Conservation (phyloP, 495 filamentous ascomycete species). For the Margaritispora aquatica region DNA sequence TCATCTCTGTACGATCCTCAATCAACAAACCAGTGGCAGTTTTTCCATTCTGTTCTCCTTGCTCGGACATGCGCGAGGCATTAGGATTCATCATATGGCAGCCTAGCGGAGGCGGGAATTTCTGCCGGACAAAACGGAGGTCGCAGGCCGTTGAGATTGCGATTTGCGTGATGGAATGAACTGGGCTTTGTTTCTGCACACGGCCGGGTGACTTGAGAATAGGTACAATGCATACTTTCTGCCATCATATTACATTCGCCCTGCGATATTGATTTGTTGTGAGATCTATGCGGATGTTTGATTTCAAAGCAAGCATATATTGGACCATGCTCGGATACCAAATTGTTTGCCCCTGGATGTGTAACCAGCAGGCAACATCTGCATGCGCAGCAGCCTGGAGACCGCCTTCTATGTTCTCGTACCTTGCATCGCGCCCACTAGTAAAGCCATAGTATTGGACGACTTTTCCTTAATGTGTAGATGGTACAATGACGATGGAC, state of each 20-base stretch:
- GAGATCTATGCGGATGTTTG: background rate
- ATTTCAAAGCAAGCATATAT: background rate
- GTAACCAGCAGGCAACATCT: too few relatives aligned
- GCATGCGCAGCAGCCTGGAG: too few relatives aligned
- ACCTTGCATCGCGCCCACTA: too few relatives aligned
- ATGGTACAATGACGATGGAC: too few relatives aligned
- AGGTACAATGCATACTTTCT: slow-evolving; percentile 26
- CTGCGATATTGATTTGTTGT: background rate
- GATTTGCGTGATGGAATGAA: background rate
- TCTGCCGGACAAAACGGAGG: background rate
- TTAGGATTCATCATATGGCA: background rate
- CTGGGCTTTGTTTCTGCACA: slow-evolving; percentile 8
- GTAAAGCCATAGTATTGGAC: too few relatives aligned
- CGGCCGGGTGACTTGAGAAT: slow-evolving; percentile 18
- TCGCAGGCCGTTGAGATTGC: background rate
- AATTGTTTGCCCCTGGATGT: too few relatives aligned
- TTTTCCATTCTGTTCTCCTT: slow-evolving; percentile 16
- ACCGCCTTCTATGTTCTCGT: too few relatives aligned
- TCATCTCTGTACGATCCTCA: background rate
- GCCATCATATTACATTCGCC: slow-evolving; percentile 4
- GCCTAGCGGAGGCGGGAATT: background rate
- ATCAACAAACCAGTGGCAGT: slow-evolving; percentile 15
- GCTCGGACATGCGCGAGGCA: background rate
- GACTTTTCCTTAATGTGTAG: too few relatives aligned
- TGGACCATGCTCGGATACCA: too few relatives aligned